phyloP scores from a whole-genome alignment of 2,329 filamentous ascomycete genomes.

The Hypoxylon rubiginosum region DNA sequence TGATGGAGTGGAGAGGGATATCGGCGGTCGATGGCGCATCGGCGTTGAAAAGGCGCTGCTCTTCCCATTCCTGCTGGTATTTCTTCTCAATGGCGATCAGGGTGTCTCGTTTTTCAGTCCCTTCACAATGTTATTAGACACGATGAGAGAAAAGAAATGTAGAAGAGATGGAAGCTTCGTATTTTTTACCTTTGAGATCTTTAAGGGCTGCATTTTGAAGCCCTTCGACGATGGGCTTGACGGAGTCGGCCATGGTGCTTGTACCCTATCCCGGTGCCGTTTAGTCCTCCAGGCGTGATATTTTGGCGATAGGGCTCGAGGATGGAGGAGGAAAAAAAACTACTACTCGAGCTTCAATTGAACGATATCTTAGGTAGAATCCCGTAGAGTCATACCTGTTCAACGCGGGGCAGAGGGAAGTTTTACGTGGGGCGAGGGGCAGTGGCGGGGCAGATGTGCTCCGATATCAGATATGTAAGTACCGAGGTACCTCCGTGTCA shows the following conservation, averaged over 20 bases:
- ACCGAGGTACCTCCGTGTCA: neutral
- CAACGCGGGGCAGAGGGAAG: constrained; percentile 5
- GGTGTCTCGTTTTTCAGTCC: constrained; percentile 89
- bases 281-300: neutral
- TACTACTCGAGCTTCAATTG: neutral
- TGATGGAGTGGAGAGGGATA: constrained; percentile 79
- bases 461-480: neutral
- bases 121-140: constrained; percentile 26
- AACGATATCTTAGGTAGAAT: neutral
- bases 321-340: neutral
- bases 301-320: neutral
- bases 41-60: constrained; percentile 83
- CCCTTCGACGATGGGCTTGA: constrained; percentile 35
- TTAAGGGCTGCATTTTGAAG: constrained; percentile 41
- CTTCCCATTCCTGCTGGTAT: constrained; percentile 88
- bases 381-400: neutral
- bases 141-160: neutral
- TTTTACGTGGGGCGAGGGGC: constrained; percentile 3
- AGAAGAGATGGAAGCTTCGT: neutral
- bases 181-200: constrained; percentile 40
- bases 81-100: constrained; percentile 89
- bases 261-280: constrained; percentile 6
- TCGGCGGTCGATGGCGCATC: constrained; percentile 86
- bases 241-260: constrained; percentile 36
- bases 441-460: neutral